A percentile compares a stretch with the other conserved stretches of the same genome.
phyloP scores from a whole-genome alignment of 139 green algal genomes.

The Micractinium sp. region DNA sequence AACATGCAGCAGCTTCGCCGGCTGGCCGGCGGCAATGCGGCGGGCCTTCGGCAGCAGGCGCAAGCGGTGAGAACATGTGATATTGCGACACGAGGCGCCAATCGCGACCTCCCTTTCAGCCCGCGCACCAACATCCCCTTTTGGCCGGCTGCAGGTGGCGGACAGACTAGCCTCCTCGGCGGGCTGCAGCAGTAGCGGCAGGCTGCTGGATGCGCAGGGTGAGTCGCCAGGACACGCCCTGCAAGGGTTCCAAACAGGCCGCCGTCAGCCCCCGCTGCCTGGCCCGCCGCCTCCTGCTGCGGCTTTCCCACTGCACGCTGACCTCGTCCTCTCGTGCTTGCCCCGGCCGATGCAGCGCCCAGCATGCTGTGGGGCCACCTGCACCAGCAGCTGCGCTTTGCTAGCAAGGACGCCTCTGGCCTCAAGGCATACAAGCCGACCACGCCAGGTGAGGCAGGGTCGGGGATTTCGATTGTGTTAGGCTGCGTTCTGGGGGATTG shows the following conservation, averaged over 20 bases:
- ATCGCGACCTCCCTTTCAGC: background rate
- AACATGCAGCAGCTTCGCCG: background rate
- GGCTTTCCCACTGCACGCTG: background rate
- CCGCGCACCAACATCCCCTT: background rate
- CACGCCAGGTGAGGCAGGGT: constrained; percentile 64
- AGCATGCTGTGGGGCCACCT: constrained; percentile 9
- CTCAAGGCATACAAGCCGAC: constrained; percentile 90
- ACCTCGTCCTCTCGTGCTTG: background rate
- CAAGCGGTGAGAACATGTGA: background rate
- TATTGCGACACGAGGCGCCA: background rate
- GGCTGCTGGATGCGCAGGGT: background rate
- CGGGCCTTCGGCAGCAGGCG: background rate
- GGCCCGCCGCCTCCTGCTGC: background rate
- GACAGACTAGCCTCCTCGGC: constrained; percentile 3
- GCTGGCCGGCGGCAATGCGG: background rate
- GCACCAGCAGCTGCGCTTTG: constrained; percentile 5
- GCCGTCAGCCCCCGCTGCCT: background rate
- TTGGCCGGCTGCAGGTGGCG: constrained; percentile 19
- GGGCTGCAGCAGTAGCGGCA: constrained; percentile 14
- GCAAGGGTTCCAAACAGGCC: background rate
- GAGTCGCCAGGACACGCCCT: background rate
- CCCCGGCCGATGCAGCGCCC: background rate
- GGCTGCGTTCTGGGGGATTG: too few species aligned
- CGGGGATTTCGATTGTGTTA: too few species aligned
- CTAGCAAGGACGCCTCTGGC: constrained; percentile 33